Percentiles rank a stretch among this genome's conserved stretches.
phyloP scores from a whole-genome alignment of 805 yeast genomes.

The Sungouiella blattae region DNA sequence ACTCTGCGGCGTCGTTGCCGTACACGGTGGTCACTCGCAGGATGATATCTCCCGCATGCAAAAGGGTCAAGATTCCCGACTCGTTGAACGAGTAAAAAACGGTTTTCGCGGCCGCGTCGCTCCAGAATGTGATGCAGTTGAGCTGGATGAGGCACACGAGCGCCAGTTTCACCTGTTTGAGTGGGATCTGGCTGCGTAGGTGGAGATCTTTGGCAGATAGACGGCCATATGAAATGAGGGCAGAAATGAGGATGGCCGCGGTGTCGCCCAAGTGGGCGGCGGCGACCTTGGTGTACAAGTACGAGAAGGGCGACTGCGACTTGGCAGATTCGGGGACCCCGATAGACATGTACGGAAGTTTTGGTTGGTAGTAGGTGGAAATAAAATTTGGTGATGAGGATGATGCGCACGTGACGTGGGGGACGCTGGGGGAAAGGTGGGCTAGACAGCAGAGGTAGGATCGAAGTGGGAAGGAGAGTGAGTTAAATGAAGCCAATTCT shows the following conservation, averaged over 20 bases:
- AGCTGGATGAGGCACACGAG: slow-evolving; percentile 78
- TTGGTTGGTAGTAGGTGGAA: not conserved
- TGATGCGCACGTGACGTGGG: slow-evolving; percentile 1
- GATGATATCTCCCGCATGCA: slow-evolving; percentile 78
- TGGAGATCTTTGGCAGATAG: slow-evolving; percentile 54
- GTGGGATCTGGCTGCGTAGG: slow-evolving; percentile 43
- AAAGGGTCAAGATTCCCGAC: slow-evolving; percentile 56
- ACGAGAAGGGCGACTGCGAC: slow-evolving; percentile 61
- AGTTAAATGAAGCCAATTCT: too few species aligned
- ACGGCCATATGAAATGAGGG: slow-evolving; percentile 66
- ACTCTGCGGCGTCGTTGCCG: slow-evolving; percentile 48
- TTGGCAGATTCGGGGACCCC: slow-evolving; percentile 17
- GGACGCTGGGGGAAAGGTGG: too few species aligned
- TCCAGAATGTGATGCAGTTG: slow-evolving; percentile 68
- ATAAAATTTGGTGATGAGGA: slow-evolving; percentile 1
- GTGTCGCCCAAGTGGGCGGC: slow-evolving; percentile 65
- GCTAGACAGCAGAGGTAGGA: too few species aligned
- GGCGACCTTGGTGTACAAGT: slow-evolving; percentile 51
- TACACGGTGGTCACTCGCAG: slow-evolving; percentile 45
- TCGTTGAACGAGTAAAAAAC: slow-evolving; percentile 60
- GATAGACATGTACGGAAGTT: not conserved
- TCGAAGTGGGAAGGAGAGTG: too few species aligned
- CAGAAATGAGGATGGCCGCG: slow-evolving; percentile 60
- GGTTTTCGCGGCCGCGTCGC: slow-evolving; percentile 30
- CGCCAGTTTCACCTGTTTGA: slow-evolving; percentile 54